Evolutionary conservation across 805 yeast species (phyloP).

Genomic region (Suhomyces prunicola): DNA sequence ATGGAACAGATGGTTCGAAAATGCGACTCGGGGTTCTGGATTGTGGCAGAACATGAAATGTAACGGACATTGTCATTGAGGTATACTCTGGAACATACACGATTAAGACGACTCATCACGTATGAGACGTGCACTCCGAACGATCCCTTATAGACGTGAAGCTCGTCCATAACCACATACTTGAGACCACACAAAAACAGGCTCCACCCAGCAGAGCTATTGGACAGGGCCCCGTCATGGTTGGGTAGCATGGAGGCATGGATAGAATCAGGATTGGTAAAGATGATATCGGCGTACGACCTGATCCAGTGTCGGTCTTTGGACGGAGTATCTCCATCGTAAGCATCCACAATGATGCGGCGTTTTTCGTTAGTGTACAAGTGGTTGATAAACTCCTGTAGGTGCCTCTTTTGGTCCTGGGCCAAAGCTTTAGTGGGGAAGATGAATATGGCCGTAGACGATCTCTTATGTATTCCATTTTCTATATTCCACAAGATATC

Average conservation of each 20-base stretch:
- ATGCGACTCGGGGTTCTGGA: conserved; percentile 68
- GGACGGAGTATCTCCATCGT: conserved; percentile 88
- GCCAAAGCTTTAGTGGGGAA: conserved; percentile 98
- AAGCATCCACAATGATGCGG: conserved; percentile 65
- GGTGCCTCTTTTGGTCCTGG: conserved; percentile 89
- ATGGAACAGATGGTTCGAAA: conserved; percentile 75
- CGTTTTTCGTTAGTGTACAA: conserved; percentile 41
- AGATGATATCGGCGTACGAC: conserved; percentile 68
- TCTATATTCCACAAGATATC: conserved; percentile 37
- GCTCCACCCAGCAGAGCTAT: conserved; percentile 50
- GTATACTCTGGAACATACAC: conserved; percentile 46
- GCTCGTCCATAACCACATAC: conserved; percentile 77
- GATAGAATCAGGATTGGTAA: conserved; percentile 93
- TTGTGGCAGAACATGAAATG: conserved; percentile 93
- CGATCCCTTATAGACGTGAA: conserved; percentile 84
- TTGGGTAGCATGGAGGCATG: conserved; percentile 83
- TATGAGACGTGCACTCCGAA: conserved; percentile 92
- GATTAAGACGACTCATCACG: conserved; percentile 72
- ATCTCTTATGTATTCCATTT: conserved; percentile 31
- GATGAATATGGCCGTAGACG: conserved; percentile 72
- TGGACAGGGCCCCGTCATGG: conserved; percentile 37
- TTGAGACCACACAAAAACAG: conserved; percentile 60
- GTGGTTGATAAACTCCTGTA: conserved; percentile 52
- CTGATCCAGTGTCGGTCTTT: conserved; percentile 53
- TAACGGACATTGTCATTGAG: conserved; percentile 59